Percentiles rank a stretch among this genome's conserved stretches.
These are phyloP conservation scores for Evernia prunastri DNA, from an alignment of 495 filamentous ascomycete genomes.

Conservation along the genomic window DNA sequence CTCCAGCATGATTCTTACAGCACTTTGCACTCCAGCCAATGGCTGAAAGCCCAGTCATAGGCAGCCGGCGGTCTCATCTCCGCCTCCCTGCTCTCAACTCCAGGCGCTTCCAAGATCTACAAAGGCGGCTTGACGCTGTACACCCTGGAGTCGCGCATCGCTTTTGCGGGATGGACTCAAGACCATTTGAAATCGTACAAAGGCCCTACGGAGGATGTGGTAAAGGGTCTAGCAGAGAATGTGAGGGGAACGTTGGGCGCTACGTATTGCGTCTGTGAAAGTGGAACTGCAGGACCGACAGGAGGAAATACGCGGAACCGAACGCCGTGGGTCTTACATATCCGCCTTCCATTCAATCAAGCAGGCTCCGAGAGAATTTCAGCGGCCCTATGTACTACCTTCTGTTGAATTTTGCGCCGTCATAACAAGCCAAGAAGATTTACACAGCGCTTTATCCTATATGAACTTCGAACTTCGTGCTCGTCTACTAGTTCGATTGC, in stretches of 20 bases:
- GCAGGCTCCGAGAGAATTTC: constrained; percentile 1
- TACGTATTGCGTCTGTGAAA: constrained; percentile 53
- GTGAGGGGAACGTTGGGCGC: constrained; percentile 44
- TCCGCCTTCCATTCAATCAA: not conserved
- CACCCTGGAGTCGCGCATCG: constrained; percentile 53
- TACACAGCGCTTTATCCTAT: not conserved
- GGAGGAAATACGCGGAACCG: constrained; percentile 51
- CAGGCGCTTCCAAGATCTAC: constrained; percentile 51
- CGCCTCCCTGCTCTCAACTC: constrained; percentile 46
- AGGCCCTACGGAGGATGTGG: constrained; percentile 51
- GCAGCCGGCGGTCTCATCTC: constrained; percentile 58
- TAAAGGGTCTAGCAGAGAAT: constrained; percentile 48
- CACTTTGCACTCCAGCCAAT: not conserved
- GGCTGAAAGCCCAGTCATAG: constrained; percentile 28
- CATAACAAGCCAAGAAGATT: not conserved
- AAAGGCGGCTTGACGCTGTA: constrained; percentile 57
- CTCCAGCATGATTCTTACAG: not conserved
- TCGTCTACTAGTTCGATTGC: not conserved
- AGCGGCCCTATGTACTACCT: not conserved
- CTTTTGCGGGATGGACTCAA: constrained; percentile 55
- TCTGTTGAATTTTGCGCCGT: not conserved
- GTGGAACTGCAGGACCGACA: constrained; percentile 57
- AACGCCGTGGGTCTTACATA: constrained; percentile 41
- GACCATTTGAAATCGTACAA: constrained; percentile 44
- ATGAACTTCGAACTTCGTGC: not conserved